Percentiles rank a stretch among this genome's conserved stretches.
phyloP scores from a whole-genome alignment of 75 land plant genomes.

The Sequoia sempervirens region DNA sequence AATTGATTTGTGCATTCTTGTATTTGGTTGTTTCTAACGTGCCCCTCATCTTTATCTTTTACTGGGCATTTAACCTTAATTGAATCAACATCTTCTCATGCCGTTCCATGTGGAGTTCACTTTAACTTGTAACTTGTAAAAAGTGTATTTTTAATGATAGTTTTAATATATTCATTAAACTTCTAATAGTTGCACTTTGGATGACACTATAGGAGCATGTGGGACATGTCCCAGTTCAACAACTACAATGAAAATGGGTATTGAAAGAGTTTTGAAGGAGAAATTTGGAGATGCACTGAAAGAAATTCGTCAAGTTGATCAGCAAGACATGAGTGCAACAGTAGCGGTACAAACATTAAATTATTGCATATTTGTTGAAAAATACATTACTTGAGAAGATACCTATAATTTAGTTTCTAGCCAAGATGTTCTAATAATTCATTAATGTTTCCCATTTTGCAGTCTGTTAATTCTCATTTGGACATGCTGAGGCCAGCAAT shows the following conservation, averaged over 20 bases:
- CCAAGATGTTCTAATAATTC: slow-evolving; percentile 2
- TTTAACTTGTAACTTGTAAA: background rate
- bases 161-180: background rate
- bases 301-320: slow-evolving; percentile 86
- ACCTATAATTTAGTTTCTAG: background rate
- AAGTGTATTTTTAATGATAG: background rate
- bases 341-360: slow-evolving; percentile 47
- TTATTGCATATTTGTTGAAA: slow-evolving; percentile 1
- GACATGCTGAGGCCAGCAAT: slow-evolving; percentile 94
- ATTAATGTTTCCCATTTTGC: slow-evolving; percentile 11
- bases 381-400: background rate
- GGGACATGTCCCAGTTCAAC: slow-evolving; percentile 97
- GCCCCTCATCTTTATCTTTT: background rate
- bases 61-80: background rate
- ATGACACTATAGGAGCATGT: slow-evolving; percentile 68
- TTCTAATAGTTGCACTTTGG: background rate
- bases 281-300: slow-evolving; percentile 86
- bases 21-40: background rate
- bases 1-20: background rate
- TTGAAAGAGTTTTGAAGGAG: slow-evolving; percentile 86
- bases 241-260: slow-evolving; percentile 97
- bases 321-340: slow-evolving; percentile 45
- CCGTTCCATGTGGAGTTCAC: background rate
- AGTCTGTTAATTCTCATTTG: slow-evolving; percentile 85
- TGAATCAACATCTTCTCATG: background rate